These are phyloP conservation scores for Ceratocystis destructans DNA, from an alignment of 2,329 filamentous ascomycete species.

Conservation along the genomic window DNA sequence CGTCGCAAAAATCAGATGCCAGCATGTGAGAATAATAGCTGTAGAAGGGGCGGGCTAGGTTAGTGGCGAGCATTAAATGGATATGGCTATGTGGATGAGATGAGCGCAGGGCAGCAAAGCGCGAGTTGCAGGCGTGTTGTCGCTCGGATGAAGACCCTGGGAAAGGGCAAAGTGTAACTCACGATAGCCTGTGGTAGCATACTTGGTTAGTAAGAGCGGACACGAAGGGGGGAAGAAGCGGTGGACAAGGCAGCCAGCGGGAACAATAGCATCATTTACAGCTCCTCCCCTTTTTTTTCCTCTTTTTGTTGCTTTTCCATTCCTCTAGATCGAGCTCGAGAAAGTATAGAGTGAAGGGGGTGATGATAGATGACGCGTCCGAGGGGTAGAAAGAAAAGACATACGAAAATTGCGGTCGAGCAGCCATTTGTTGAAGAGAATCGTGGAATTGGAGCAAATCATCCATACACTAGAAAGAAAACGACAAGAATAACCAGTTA, in stretches of 20 bases:
- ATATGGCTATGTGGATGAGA: neutral
- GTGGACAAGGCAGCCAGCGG: neutral
- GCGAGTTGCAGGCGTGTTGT: neutral
- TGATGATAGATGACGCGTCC: neutral
- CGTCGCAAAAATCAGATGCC: conserved; percentile 54
- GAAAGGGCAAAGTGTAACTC: neutral
- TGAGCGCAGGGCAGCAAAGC: neutral
- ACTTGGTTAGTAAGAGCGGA: neutral
- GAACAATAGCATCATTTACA: neutral
- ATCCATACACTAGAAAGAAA: conserved; percentile 52
- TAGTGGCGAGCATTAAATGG: neutral
- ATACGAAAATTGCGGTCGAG: conserved; percentile 49
- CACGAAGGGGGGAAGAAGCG: neutral
- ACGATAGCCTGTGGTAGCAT: neutral
- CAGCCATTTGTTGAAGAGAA: conserved; percentile 88
- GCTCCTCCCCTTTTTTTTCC: neutral
- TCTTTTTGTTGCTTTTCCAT: too few species aligned
- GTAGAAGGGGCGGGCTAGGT: neutral
- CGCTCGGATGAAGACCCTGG: neutral
- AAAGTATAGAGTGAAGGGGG: neutral
- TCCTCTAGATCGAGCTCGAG: neutral
- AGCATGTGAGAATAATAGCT: conserved; percentile 50
- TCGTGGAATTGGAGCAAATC: conserved; percentile 68
- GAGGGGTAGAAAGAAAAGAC: conserved; percentile 21
- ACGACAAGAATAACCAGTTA: neutral